phyloP scores from a whole-genome alignment of 1,139 yeast genomes.

The Ashbya aceris region DNA sequence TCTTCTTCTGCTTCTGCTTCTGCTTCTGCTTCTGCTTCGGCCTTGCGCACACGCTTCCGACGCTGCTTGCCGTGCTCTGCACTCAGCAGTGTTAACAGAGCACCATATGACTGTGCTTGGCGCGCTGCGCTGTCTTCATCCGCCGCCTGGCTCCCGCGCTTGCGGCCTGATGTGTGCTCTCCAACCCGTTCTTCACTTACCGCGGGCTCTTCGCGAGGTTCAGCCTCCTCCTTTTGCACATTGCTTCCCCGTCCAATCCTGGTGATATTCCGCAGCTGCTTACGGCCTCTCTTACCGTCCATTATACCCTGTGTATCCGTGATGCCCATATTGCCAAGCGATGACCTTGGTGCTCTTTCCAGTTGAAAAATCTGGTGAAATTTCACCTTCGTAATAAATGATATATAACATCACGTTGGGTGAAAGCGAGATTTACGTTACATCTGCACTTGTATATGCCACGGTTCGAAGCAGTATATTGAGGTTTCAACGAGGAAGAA shows the following conservation, averaged over 20 bases:
- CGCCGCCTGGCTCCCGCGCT: background rate
- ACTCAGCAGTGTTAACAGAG: conserved; percentile 60
- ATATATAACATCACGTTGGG: too few relatives aligned
- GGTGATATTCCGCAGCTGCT: conserved; percentile 47
- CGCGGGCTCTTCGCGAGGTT: conserved; percentile 9
- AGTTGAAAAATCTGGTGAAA: too few relatives aligned
- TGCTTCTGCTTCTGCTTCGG: conserved; percentile 21
- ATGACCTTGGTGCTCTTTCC: too few relatives aligned
- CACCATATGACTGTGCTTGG: conserved; percentile 53
- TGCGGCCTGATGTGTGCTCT: background rate
- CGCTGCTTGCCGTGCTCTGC: conserved; percentile 37
- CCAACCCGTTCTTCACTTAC: conserved; percentile 9
- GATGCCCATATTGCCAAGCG: background rate
- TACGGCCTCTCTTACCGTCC: conserved; percentile 38
- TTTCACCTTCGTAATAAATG: too few relatives aligned
- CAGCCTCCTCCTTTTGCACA: conserved; percentile 15
- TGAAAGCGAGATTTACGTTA: too few relatives aligned
- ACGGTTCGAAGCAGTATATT: too few relatives aligned
- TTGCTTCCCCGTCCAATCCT: conserved; percentile 39
- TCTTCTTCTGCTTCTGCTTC: conserved; percentile 33
- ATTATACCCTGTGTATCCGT: background rate
- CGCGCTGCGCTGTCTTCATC: conserved; percentile 23
- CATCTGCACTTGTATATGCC: too few relatives aligned
- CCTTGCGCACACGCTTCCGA: conserved; percentile 21
- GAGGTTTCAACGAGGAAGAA: too few relatives aligned